Percentiles rank a stretch among this genome's conserved stretches.
These are phyloP conservation scores for Apiosordaria backusii DNA, from an alignment of 495 filamentous ascomycete genomes.

Conservation along the genomic window DNA sequence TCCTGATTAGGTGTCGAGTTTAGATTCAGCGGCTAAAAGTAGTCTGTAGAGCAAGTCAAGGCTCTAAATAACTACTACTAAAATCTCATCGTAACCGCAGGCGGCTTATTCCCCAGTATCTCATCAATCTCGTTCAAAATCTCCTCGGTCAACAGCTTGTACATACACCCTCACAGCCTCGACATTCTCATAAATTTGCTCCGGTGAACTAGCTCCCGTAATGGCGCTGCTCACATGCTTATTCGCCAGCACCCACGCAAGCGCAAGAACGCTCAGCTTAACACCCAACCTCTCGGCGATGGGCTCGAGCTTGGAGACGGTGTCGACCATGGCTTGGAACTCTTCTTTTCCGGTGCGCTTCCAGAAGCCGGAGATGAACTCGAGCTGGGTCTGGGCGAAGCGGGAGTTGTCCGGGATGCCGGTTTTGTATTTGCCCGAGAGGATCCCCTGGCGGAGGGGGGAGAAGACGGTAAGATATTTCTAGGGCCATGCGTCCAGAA, in stretches of 20 bases:
- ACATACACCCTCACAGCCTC: slow-evolving; percentile 52
- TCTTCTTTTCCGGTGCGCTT: slow-evolving; percentile 42
- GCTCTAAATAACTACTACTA: too few relatives aligned
- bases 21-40: too few relatives aligned
- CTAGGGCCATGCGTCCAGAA: too few relatives aligned
- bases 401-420: slow-evolving; percentile 57
- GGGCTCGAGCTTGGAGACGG: slow-evolving; percentile 50
- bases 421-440: slow-evolving; percentile 81
- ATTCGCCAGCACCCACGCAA: slow-evolving; percentile 80
- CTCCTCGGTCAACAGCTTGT: slow-evolving; percentile 53
- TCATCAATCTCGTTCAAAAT: not conserved
- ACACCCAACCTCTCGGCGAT: slow-evolving; percentile 66
- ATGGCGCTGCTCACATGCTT: slow-evolving; percentile 70
- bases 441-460: slow-evolving; percentile 66
- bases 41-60: too few relatives aligned
- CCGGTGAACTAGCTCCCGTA: slow-evolving; percentile 67
- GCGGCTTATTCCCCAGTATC: not conserved
- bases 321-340: slow-evolving; percentile 46
- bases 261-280: slow-evolving; percentile 61
- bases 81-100: not conserved
- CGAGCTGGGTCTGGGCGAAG: slow-evolving; percentile 43
- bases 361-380: slow-evolving; percentile 48
- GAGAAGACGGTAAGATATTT: slow-evolving; percentile 62
- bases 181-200: slow-evolving; percentile 72
- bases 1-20: too few relatives aligned